These are phyloP conservation scores for Nitzschia palea DNA, from an alignment of 108 stramenopile species.

Conservation along the genomic window DNA sequence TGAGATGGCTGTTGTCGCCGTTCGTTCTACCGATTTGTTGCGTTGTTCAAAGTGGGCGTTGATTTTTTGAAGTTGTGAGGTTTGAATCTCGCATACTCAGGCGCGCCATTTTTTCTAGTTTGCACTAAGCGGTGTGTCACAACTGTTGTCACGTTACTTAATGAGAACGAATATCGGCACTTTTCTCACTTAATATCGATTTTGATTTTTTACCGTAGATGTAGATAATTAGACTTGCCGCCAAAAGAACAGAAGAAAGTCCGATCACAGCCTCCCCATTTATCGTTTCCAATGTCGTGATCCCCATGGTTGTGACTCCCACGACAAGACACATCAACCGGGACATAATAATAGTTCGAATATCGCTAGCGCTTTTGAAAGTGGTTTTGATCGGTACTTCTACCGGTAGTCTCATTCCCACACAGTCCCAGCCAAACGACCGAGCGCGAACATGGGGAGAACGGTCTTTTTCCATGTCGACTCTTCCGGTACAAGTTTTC, in stretches of 20 bases:
- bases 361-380: too few species aligned
- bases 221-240: not conserved
- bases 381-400: too few species aligned
- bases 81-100: not conserved
- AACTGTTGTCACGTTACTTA: not conserved
- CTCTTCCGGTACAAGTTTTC: too few species aligned
- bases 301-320: not conserved
- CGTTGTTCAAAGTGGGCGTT: conserved; percentile 2
- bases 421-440: too few species aligned
- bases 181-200: not conserved
- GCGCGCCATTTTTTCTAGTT: not conserved
- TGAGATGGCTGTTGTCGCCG: not conserved
- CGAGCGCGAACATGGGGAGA: too few species aligned
- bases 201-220: not conserved
- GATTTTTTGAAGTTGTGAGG: conserved; percentile 3
- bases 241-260: not conserved
- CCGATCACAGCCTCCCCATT: not conserved
- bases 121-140: not conserved
- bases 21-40: not conserved
- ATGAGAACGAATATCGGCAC: not conserved
- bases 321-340: not conserved
- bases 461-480: too few species aligned
- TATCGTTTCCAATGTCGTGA: not conserved
- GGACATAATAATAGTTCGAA: not conserved
- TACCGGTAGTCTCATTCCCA: too few species aligned